A percentile compares a stretch with the other conserved stretches of the same genome.
Conservation (phyloP, 2,329 filamentous ascomycete species). For the Arthrinium puccinioides region DNA sequence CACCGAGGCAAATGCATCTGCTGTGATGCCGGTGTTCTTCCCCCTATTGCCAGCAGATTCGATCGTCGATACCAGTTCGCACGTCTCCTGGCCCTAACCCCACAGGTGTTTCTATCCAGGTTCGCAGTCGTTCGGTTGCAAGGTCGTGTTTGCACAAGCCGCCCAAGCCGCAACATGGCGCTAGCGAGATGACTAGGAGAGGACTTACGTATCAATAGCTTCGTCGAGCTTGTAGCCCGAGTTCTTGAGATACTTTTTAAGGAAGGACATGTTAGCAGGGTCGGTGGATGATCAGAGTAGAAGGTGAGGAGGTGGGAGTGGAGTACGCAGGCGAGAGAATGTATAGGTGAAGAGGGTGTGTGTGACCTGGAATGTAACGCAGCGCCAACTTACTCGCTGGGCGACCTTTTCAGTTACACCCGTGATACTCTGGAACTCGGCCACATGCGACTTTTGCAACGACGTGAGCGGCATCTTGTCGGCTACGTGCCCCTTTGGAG, state of each 20-base stretch:
- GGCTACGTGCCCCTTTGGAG: background rate
- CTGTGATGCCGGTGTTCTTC: too few relatives aligned
- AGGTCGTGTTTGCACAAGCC: too few relatives aligned
- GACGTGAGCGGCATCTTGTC: slow-evolving; percentile 12
- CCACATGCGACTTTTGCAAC: slow-evolving; percentile 17
- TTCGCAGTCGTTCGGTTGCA: too few relatives aligned
- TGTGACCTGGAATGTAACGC: too few relatives aligned
- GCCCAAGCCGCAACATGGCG: background rate
- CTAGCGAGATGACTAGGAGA: background rate
- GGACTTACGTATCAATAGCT: slow-evolving; percentile 50
- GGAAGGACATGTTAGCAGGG: background rate
- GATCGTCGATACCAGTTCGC: too few relatives aligned
- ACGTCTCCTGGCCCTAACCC: too few relatives aligned
- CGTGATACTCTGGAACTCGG: slow-evolving; percentile 21
- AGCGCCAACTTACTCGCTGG: slow-evolving; percentile 4
- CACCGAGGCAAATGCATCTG: too few relatives aligned
- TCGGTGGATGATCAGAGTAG: background rate
- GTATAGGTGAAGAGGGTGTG: too few relatives aligned
- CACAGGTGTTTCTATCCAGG: too few relatives aligned
- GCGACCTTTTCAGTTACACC: slow-evolving; percentile 17
- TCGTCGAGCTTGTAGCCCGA: slow-evolving; percentile 43
- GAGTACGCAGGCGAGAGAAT: too few relatives aligned
- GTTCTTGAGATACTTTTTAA: slow-evolving; percentile 26
- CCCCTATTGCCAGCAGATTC: too few relatives aligned
- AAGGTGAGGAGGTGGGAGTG: background rate